Percentiles rank a stretch among this genome's conserved stretches.
Evolutionary conservation across 805 yeast genomes (phyloP).

Genomic region (Blastobotrys muscicola): DNA sequence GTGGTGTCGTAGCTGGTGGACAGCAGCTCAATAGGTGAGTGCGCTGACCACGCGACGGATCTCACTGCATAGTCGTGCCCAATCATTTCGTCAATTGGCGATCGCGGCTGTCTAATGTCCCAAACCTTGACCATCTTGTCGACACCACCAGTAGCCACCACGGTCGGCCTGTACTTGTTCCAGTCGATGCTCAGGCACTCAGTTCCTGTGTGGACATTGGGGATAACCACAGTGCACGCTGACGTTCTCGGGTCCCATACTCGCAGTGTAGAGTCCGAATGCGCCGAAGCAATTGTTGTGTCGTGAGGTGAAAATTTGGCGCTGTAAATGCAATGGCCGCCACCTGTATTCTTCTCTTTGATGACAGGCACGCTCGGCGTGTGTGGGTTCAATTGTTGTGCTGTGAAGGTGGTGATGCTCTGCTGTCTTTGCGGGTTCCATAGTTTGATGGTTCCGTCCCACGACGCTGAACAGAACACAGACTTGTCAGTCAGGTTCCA

Average conservation of each 20-base stretch:
- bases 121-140: conserved; percentile 77
- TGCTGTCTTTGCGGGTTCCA: conserved; percentile 23
- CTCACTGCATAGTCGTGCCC: conserved; percentile 91
- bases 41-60: conserved; percentile 84
- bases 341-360: background rate
- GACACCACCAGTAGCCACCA: conserved; percentile 86
- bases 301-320: conserved; percentile 81
- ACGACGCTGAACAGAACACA: conserved; percentile 66
- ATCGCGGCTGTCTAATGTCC: conserved; percentile 53
- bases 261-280: conserved; percentile 64
- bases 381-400: conserved; percentile 12
- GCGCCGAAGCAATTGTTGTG: conserved; percentile 61
- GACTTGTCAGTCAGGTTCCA: conserved; percentile 67
- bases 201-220: conserved; percentile 63
- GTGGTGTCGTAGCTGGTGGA: conserved; percentile 91
- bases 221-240: conserved; percentile 32
- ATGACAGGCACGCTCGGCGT: too few species aligned
- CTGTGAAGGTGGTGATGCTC: conserved; percentile 14
- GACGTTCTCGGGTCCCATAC: conserved; percentile 65
- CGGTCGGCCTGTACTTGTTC: conserved; percentile 76
- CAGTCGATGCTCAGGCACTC: conserved; percentile 79
- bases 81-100: conserved; percentile 64
- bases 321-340: conserved; percentile 57
- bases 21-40: conserved; percentile 56
- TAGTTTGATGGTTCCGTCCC: conserved; percentile 84